Evolutionary conservation across 179 eudicot species (phyloP).

Genomic region (Corrigiola litoralis): DNA sequence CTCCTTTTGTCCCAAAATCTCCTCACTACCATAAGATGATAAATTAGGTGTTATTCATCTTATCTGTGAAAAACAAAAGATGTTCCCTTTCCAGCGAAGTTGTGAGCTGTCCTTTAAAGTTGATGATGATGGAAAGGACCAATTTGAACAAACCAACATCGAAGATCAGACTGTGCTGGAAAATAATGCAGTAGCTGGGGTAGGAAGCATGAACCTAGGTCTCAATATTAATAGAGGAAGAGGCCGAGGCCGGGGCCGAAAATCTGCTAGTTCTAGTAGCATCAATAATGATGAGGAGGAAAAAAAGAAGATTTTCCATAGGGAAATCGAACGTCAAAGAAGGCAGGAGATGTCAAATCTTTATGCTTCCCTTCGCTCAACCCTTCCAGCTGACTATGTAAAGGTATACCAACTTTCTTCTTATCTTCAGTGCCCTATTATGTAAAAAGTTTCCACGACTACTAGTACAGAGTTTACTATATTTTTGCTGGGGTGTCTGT

Average conservation of each 20-base stretch:
- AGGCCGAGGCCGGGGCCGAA: constrained; percentile 20
- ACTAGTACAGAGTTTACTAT: too few species aligned
- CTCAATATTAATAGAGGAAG: neutral
- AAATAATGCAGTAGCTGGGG: neutral
- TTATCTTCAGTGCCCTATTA: neutral
- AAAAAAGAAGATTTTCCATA: constrained; percentile 30
- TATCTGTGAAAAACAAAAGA: neutral
- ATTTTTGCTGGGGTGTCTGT: too few species aligned
- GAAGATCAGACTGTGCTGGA: constrained; percentile 18
- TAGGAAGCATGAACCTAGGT: neutral
- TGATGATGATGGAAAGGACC: constrained; percentile 12
- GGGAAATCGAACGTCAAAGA: constrained; percentile 42
- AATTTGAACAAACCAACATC: constrained; percentile 4
- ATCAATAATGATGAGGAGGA: constrained; percentile 10
- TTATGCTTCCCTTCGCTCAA: constrained; percentile 27
- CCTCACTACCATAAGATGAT: neutral
- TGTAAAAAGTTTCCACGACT: too few species aligned
- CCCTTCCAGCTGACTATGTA: constrained; percentile 29
- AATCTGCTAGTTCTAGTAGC: constrained; percentile 9
- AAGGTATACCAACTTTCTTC: constrained; percentile 27
- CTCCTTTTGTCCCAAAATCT: neutral
- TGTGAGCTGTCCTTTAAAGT: constrained; percentile 32
- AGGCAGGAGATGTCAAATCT: constrained; percentile 47
- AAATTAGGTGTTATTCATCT: neutral
- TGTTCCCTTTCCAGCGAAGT: constrained; percentile 31